Percentiles rank a stretch among this genome's conserved stretches.
These are phyloP conservation scores for Davidsoniella virescens DNA, from an alignment of 2,329 filamentous ascomycete species.

Conservation along the genomic window DNA sequence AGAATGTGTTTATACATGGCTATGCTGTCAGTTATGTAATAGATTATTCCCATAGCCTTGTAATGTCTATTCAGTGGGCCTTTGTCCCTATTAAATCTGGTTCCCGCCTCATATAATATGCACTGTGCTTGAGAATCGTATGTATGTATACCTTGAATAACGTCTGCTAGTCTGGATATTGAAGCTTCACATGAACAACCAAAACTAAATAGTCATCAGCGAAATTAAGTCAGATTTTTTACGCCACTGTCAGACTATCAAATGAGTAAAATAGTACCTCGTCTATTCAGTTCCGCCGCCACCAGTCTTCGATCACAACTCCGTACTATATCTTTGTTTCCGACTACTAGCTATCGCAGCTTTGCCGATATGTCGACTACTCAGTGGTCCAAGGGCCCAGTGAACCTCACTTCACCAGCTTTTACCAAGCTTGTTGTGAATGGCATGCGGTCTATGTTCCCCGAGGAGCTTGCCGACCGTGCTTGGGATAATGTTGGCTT, in stretches of 20 bases:
- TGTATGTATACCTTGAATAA: too few relatives aligned
- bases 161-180: too few relatives aligned
- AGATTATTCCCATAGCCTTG: too few relatives aligned
- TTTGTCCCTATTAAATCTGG: too few relatives aligned
- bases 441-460: slow-evolving; percentile 75
- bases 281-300: not conserved
- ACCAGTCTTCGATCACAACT: not conserved
- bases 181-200: too few relatives aligned
- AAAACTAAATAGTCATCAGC: too few relatives aligned
- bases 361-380: slow-evolving; percentile 1
- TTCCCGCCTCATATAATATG: too few relatives aligned
- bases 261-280: not conserved
- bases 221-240: too few relatives aligned
- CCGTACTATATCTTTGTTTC: not conserved
- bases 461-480: slow-evolving; percentile 72
- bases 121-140: too few relatives aligned
- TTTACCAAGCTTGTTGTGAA: slow-evolving; percentile 49
- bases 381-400: slow-evolving; percentile 3
- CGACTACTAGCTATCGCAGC: not conserved
- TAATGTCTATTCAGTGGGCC: too few relatives aligned
- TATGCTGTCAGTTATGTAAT: too few relatives aligned
- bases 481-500: slow-evolving; percentile 96
- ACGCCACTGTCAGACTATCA: not conserved
- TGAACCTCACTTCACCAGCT: slow-evolving; percentile 12
- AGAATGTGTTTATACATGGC: too few relatives aligned